Base-by-base conservation (phyloP, 2,329 filamentous ascomycete species). In the Trichophyton verrucosum region DNA sequence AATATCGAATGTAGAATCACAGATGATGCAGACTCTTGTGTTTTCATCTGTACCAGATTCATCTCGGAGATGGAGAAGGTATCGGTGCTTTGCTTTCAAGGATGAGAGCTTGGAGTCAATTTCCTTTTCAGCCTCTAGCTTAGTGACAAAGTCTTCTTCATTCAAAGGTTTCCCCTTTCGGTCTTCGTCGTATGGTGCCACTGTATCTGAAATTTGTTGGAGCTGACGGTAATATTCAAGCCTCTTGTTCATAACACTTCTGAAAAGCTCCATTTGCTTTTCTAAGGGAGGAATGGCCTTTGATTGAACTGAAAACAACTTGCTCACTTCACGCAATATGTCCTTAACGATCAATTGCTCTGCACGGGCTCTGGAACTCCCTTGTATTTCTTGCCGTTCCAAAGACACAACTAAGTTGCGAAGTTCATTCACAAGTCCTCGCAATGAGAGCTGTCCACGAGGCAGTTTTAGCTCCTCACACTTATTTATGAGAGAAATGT, bases 161-260 rank as follows among this genome's bases (percentile, higher is more conserved):
- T 87, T 81, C 9, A 86, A 76, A 1, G 77, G 77, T 11, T 82
- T 77, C 22, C 85, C 80, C 22, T 82, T 75, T 58, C 79, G 78
- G 30, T 73, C 71, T 9, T 86, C 85, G 61, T 90, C 86, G 61
- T 88, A 88, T 0, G 87, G 86, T 3, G 83, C 81, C 0, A 97
- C 89, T 17, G 84, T 89, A 69, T 97, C 92, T 0, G 91, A 96
- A n/a, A 97, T 85, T 27, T 84, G 82, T 70, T 97, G 94, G 9
- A 97, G 79, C 68, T 96, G 91, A 3, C 87, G 85, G 70, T 97
- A 97, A 70, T 91, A 97, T 61, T 94, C 90, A 0, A 96, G 75
- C 13, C 94, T 86, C 42, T 85, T 80, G 68, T 97, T 97, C 84
- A 95, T 91, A 0, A 87, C 84, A 15, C 80, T 78, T 30, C 84